phyloP scores from a whole-genome alignment of 345 rosid genomes.

The Eucalyptus grandis region DNA sequence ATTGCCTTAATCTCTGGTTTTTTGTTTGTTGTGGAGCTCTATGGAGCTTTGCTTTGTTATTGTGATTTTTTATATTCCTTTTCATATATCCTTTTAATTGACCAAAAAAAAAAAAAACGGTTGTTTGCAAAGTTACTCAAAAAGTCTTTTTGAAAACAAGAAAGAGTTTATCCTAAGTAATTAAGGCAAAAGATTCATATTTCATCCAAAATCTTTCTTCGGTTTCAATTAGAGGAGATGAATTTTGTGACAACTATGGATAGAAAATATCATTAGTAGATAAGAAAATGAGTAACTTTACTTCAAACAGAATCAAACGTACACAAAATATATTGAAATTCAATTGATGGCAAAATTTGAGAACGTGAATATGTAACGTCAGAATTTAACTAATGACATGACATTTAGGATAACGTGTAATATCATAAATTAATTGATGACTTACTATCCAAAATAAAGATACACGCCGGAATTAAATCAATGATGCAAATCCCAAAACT shows the following conservation, averaged over 20 bases:
- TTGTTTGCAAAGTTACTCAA: neutral
- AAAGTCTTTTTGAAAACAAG: neutral
- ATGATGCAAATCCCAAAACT: neutral
- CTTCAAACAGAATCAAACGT: neutral
- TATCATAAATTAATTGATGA: neutral
- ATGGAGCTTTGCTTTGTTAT: too few relatives aligned
- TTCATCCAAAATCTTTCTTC: too few relatives aligned
- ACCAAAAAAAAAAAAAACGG: neutral
- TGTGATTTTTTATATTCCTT: too few relatives aligned
- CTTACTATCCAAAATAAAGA: neutral
- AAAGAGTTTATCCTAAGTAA: neutral
- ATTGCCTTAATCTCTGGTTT: too few relatives aligned
- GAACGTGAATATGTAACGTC: neutral
- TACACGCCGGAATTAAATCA: rapidly evolving
- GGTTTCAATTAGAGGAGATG: neutral
- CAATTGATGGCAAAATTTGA: neutral
- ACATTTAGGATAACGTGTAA: neutral
- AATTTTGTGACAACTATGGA: neutral
- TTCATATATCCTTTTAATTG: too few relatives aligned
- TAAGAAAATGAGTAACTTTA: too few relatives aligned
- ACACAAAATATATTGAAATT: neutral
- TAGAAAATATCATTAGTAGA: too few relatives aligned
- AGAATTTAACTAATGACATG: neutral
- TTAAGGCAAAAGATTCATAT: neutral
- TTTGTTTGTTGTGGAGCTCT: too few relatives aligned